Base-by-base conservation (phyloP, 768 basidiomycete species). In the Termitomyces sp. region DNA sequence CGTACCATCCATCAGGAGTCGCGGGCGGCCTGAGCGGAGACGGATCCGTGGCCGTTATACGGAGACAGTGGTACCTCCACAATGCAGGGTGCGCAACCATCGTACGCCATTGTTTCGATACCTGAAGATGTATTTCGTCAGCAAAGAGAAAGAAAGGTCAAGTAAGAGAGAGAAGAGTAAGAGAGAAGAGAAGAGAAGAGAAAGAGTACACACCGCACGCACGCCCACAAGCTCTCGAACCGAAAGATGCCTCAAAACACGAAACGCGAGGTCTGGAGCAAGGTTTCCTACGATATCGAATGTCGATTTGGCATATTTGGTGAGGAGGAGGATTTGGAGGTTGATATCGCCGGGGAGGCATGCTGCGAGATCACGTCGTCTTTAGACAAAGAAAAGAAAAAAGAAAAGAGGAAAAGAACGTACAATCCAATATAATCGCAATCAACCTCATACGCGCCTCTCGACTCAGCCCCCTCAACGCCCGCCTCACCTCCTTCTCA, bases 311-410 rank as follows among this genome's bases (percentile, higher is more conserved):
- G 83, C 81, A 63, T 96, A 95, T 70, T 93, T 92, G 70, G 94
- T 84, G 18, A 96, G 81, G 2, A 92, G 82, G 1, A 89, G 79
- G 44, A 95, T 92, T 69, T 94, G 93, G 6, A 91, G 78, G 12
- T 83, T 84, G 33, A 95, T 90, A 64, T 95, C 93, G 33, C 91
- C 91, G 0, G 93, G 93, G 61, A 91, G 77, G 71, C 88, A 85
- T 12, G 88, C 89, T 89, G 60, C n/a, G n/a, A n/a, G n/a, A n/a
- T n/a, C n/a, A n/a, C n/a, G n/a, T n/a, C n/a, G n/a, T n/a, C n/a
- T n/a, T n/a, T n/a, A n/a, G n/a, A n/a, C n/a, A n/a, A n/a, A n/a
- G n/a, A n/a, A n/a, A n/a, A n/a, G n/a, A n/a, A n/a, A n/a, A n/a
- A n/a, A n/a, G n/a, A n/a, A n/a, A 20, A 43, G 26, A 7, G 24